Base-by-base conservation (phyloP, 208 protist genomes). In the Acanthamoeba royreba region DNA sequence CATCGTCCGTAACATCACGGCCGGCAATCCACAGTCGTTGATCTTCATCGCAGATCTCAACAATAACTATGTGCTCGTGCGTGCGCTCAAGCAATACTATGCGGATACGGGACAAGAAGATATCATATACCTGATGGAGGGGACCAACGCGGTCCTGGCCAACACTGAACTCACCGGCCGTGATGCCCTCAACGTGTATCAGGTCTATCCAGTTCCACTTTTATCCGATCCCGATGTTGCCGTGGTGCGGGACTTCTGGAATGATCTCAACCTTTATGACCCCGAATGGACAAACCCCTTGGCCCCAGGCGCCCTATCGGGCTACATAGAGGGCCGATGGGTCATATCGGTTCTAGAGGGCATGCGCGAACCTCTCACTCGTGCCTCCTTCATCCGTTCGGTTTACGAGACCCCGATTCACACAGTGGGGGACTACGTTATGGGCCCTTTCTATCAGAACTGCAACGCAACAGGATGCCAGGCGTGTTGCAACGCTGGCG, bases 401-500 rank as follows among this genome's bases (percentile, higher is more conserved):
- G 79, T 87, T 38, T 87, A 87, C 49, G 4, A 13, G 11, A 87
- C 28, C 4, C 79, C 79, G 0, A 87, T 87, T 15, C 43, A 55
- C 46, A 53, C 4, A n/a, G n/a, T 87, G 31, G 79, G 79, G 28
- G 79, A 40, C 31, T 8, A 58, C 46, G 46, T 55, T 1, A 61
- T 87, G 46, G 79, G 79, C 25, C 79, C 79, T 4, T 87, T 58
- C 79, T 61, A 58, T 38, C 15, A 87, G 25, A 31, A 87, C 49
- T 87, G 79, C 49, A 1, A 4, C 42, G 31, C n/a, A n/a, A 52
- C 49, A 38, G 49, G 79, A 1, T 87, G 49, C 49, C 43, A 61
- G 79, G 49, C n/a, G 5, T 87, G 79, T 38, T 87, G 79, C 43
- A 87, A 87, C 79, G 49, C 79, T 38, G 79, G 79, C 43, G 22